phyloP scores from a whole-genome alignment of 2,329 filamentous ascomycete species.

The Aspergillus proliferans region DNA sequence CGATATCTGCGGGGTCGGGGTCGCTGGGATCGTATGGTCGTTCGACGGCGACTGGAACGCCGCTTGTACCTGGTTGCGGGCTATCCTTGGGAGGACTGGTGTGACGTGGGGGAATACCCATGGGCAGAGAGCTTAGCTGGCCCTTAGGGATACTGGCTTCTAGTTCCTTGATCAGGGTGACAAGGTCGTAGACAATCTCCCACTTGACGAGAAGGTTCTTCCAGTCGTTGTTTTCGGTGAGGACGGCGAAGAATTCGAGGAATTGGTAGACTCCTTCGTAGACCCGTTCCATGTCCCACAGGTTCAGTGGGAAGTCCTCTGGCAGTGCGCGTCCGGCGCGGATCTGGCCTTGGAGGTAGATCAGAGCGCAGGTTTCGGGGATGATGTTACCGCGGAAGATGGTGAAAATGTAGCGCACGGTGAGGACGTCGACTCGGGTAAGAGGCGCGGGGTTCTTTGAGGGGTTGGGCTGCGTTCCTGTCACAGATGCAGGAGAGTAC shows the following conservation, averaged over 20 bases:
- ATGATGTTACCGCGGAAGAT: constrained; percentile 90
- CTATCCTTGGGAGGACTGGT: constrained; percentile 22
- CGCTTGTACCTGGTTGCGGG: constrained; percentile 25
- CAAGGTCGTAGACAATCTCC: constrained; percentile 83
- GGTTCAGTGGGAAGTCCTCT: constrained; percentile 84
- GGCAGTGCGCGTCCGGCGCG: constrained; percentile 67
- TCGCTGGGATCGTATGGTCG: constrained; percentile 55
- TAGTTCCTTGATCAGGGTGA: constrained; percentile 78
- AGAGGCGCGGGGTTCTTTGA: constrained; percentile 52
- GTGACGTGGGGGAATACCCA: constrained; percentile 17
- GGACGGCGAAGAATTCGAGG: constrained; percentile 83
- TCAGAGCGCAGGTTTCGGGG: constrained; percentile 87
- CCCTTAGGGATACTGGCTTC: constrained; percentile 85
- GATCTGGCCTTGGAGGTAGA: constrained; percentile 88
- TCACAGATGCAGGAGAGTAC: constrained; percentile 42
- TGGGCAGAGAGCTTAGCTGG: constrained; percentile 47
- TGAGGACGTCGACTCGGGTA: constrained; percentile 54
- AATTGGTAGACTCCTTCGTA: constrained; percentile 94
- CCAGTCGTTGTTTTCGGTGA: constrained; percentile 78
- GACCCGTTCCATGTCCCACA: constrained; percentile 96
- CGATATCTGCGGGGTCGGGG: constrained; percentile 35
- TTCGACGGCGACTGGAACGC: constrained; percentile 50
- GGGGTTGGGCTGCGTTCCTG: constrained; percentile 50
- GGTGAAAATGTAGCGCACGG: constrained; percentile 84
- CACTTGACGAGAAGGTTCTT: constrained; percentile 82